These are phyloP conservation scores for Amauroascus verrucosus DNA, from an alignment of 2,329 filamentous ascomycete genomes.

Conservation along the genomic window DNA sequence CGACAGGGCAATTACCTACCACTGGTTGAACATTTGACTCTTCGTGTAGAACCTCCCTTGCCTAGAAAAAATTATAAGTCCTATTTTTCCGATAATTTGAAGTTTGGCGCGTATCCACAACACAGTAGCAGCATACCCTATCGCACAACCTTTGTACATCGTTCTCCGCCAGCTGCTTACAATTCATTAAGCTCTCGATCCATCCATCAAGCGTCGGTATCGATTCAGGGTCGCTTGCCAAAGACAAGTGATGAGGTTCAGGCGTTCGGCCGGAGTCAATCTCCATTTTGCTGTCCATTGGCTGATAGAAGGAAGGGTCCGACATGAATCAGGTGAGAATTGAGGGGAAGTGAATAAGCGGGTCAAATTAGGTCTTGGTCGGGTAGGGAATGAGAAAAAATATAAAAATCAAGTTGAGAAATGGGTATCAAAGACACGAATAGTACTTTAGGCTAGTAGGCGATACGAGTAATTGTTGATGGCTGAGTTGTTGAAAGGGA, in stretches of 20 bases:
- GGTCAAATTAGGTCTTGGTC: conserved; percentile 1
- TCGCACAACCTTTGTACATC: conserved; percentile 97
- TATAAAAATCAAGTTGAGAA: conserved; percentile 1
- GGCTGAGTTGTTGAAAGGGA: not conserved
- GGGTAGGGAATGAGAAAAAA: not conserved
- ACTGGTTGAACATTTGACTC: conserved; percentile 99
- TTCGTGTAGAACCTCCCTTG: conserved; percentile 89
- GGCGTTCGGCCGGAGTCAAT: conserved; percentile 79
- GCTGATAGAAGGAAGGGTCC: conserved; percentile 12
- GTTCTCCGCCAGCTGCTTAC: conserved; percentile 91
- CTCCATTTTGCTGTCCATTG: conserved; percentile 98
- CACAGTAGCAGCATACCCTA: conserved; percentile 54
- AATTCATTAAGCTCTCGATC: conserved; percentile 97
- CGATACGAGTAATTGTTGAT: not conserved
- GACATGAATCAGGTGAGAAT: conserved; percentile 7
- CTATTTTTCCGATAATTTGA: not conserved
- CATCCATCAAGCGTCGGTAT: conserved; percentile 92
- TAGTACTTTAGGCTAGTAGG: not conserved
- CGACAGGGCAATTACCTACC: conserved; percentile 46
- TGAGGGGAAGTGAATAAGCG: conserved; percentile 13
- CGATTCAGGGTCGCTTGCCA: conserved; percentile 71
- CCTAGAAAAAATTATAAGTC: conserved; percentile 44
- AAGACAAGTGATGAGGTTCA: conserved; percentile 63
- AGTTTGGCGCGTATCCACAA: not conserved
- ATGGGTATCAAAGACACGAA: conserved; percentile 9